These are phyloP conservation scores for Candida oleophila DNA, from an alignment of 805 yeast species.

Conservation along the genomic window DNA sequence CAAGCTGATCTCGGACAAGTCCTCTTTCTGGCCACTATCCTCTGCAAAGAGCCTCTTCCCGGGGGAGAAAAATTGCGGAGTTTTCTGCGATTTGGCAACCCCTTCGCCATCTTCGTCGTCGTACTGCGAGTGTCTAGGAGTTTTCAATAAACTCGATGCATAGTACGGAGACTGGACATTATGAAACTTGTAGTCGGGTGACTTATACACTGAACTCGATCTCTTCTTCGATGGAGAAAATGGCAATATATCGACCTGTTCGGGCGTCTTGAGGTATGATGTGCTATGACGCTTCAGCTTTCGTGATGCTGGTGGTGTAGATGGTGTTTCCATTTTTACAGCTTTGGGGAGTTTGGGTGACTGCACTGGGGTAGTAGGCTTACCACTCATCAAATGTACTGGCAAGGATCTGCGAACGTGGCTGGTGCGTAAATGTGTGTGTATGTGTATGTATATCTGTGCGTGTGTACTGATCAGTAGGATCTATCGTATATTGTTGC, in stretches of 20 bases:
- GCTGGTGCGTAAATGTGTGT: too few relatives aligned
- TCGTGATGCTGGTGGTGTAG: conserved; percentile 27
- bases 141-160: conserved; percentile 23
- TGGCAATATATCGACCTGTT: conserved; percentile 26
- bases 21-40: conserved; percentile 27
- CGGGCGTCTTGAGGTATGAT: conserved; percentile 35
- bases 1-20: conserved; percentile 36
- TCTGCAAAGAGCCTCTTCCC: conserved; percentile 37
- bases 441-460: too few relatives aligned
- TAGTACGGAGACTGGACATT: conserved; percentile 29
- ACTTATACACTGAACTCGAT: conserved; percentile 26
- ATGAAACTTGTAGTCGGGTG: conserved; percentile 34
- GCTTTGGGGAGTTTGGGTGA: conserved; percentile 30
- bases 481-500: too few relatives aligned
- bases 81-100: conserved; percentile 28
- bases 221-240: conserved; percentile 41
- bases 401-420: background rate
- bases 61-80: conserved; percentile 41
- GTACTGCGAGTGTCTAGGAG: conserved; percentile 29
- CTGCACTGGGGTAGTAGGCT: conserved; percentile 32
- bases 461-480: too few relatives aligned
- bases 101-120: conserved; percentile 26
- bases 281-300: conserved; percentile 26
- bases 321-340: conserved; percentile 21
- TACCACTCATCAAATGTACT: conserved; percentile 26